A percentile compares a stretch with the other conserved stretches of the same genome.
Evolutionary conservation across 768 basidiomycete genomes (phyloP).

Genomic region (Termitomyces sp.): DNA sequence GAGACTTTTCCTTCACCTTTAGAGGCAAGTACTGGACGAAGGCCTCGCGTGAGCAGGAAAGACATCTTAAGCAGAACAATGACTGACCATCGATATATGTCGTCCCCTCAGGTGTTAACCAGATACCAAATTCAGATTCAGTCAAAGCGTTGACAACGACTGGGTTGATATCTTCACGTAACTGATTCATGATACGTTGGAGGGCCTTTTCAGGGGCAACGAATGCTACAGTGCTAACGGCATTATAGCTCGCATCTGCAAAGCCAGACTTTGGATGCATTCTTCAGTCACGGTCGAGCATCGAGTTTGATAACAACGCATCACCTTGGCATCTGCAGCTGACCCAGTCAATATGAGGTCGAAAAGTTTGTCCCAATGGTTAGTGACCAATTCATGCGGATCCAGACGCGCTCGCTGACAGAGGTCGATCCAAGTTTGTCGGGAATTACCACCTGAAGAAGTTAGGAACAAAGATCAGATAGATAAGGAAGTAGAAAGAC

Average conservation of each 20-base stretch:
- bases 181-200: conserved; percentile 63
- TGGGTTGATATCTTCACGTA: conserved; percentile 62
- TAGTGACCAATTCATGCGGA: conserved; percentile 55
- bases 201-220: conserved; percentile 68
- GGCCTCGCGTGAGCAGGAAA: neutral
- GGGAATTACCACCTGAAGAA: conserved; percentile 37
- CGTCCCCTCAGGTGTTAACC: conserved; percentile 80
- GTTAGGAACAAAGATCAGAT: neutral
- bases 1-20: conserved; percentile 44
- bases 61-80: neutral
- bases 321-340: conserved; percentile 42
- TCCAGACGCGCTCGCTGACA: conserved; percentile 67
- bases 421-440: conserved; percentile 78
- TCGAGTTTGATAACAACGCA: neutral
- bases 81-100: conserved; percentile 72
- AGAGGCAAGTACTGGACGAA: conserved; percentile 53
- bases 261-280: conserved; percentile 36
- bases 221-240: conserved; percentile 74
- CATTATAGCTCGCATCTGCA: conserved; percentile 65
- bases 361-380: conserved; percentile 45
- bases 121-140: conserved; percentile 74
- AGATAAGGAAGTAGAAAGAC: conserved; percentile 18
- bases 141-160: conserved; percentile 56
- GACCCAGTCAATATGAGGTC: conserved; percentile 44
- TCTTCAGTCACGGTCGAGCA: neutral